Evolutionary conservation across 306 rosid genomes (phyloP), one percentile per base, ranked within the genome.

Genomic region (Vigna mungo): DNA sequence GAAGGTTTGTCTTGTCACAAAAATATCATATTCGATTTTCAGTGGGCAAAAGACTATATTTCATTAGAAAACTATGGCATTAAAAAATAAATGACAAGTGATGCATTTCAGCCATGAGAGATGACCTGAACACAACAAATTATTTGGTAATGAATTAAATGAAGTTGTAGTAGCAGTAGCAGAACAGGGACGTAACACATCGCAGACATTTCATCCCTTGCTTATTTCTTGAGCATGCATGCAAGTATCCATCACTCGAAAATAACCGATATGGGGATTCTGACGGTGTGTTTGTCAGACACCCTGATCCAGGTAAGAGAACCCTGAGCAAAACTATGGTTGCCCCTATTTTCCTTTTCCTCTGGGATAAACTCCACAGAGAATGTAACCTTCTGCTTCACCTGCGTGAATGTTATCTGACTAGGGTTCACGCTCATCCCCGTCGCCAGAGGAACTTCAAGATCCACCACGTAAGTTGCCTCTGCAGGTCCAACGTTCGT

Each of bases 291-390:
- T 20, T 51, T 23, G n/a, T 82, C 81, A 59, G 91, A 89, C 5
- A 66, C 69, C 93, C 96, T 87, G 0, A 66, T 65, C 96, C 96
- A 88, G 0, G 27, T 81, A 64, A 88, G n/a, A 25, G 81, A 79
- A 4, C 96, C 93, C 30, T 84, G 88, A 41, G 81, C 47, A 9
- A 78, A 75, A 5, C 32, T 71, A 36, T 44, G 12, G 49, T 80
- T 76, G 4, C 73, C 69, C 30, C 84, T 72, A 13, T 71, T 75
- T 39, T 73, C 82, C 16, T 76, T 67, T 0, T 4, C 37, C n/a
- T 78, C 11, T 18, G 91, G 87, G 14, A 55, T 63, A 55, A 89
- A 84, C n/a, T 72, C 86, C 7, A 78, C 82, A 0, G 51, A 30
- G 80, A 68, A 90, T 0, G 77, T 86, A 4, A 62, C 44, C 66